Evolutionary conservation across 2,329 filamentous ascomycete genomes (phyloP).

Genomic region (Pezicula neosporulosa): DNA sequence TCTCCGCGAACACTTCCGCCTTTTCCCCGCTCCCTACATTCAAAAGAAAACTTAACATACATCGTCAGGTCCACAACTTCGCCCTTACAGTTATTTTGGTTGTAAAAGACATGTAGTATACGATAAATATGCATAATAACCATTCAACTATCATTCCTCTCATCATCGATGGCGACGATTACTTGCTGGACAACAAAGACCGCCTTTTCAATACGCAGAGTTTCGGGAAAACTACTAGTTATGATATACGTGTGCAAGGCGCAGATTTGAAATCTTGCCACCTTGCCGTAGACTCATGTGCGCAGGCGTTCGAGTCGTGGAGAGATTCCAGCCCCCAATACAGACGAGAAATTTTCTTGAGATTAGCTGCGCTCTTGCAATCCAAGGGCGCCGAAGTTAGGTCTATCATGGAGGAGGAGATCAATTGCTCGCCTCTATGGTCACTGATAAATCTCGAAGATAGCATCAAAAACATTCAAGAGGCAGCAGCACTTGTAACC

Average conservation of each 20-base stretch:
- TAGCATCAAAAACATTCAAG: constrained; percentile 4
- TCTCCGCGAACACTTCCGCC: too few species aligned
- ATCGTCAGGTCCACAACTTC: too few species aligned
- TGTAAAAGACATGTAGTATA: not conserved
- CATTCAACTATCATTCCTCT: not conserved
- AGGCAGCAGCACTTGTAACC: constrained; percentile 6
- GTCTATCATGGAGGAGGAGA: constrained; percentile 8
- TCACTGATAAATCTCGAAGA: constrained; percentile 9
- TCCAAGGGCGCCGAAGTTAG: constrained; percentile 1
- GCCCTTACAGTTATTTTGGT: not conserved
- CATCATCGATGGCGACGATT: not conserved
- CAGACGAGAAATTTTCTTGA: constrained; percentile 2
- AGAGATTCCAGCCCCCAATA: not conserved
- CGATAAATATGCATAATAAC: not conserved
- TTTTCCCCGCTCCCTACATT: too few species aligned
- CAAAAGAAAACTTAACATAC: too few species aligned
- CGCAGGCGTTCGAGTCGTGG: not conserved
- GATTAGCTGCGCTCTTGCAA: constrained; percentile 2
- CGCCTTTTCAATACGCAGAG: too few species aligned
- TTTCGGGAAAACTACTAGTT: too few species aligned
- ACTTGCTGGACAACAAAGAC: too few species aligned
- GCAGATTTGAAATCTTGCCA: not conserved
- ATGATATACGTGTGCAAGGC: too few species aligned
- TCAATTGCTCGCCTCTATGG: constrained; percentile 2
- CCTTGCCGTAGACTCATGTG: not conserved